Conservation (phyloP, 768 basidiomycete species). For the Mycena alexandri region DNA sequence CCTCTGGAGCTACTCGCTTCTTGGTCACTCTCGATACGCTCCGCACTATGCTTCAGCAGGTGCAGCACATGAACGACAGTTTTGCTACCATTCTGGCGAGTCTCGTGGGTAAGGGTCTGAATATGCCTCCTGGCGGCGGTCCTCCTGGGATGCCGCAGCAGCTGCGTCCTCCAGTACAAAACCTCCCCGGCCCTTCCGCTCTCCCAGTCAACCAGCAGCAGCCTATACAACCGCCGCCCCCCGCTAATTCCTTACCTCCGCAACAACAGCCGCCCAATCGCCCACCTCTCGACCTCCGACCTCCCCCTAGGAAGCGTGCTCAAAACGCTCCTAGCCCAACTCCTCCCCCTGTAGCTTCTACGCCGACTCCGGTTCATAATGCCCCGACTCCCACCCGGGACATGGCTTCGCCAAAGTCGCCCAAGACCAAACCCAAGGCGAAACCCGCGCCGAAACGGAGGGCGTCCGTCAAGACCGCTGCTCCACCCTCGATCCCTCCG, state of each 20-base stretch:
- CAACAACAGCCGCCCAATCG: conserved; percentile 39
- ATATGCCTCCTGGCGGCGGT: conserved; percentile 35
- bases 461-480: conserved; percentile 45
- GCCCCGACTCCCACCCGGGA: conserved; percentile 64
- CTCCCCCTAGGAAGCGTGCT: conserved; percentile 43
- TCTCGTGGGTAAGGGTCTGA: conserved; percentile 26
- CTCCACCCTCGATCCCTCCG: conserved; percentile 33
- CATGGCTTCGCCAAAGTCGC: conserved; percentile 77
- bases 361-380: conserved; percentile 57
- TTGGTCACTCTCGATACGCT: conserved; percentile 55
- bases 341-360: conserved; percentile 58
- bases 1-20: conserved; percentile 55
- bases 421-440: conserved; percentile 70
- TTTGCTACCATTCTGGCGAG: conserved; percentile 47
- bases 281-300: conserved; percentile 41
- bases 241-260: conserved; percentile 12
- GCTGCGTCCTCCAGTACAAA: conserved; percentile 10
- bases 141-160: conserved; percentile 7
- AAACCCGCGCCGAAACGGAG: conserved; percentile 55
- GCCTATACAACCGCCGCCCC: conserved; percentile 22
- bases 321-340: conserved; percentile 54
- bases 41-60: conserved; percentile 58
- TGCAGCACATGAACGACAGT: conserved; percentile 56
- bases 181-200: conserved; percentile 1
- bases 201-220: conserved; percentile 14